phyloP scores from a whole-genome alignment of 2,329 filamentous ascomycete genomes.

The Hymenoscyphus repandus region DNA sequence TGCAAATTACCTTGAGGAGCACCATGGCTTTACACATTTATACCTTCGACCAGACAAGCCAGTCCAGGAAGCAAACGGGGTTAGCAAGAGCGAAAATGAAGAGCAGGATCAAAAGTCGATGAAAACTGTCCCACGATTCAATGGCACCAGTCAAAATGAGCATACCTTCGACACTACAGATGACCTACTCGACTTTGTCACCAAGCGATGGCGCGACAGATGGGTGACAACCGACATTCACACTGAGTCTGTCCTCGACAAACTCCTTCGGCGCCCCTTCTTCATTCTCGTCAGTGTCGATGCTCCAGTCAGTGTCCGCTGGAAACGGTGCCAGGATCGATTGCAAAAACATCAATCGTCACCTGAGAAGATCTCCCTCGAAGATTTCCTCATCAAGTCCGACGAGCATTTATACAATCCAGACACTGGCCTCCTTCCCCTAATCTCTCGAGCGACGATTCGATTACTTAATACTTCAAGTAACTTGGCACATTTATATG shows the following conservation, averaged over 20 bases:
- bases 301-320: constrained; percentile 78
- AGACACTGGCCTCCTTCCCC: constrained; percentile 59
- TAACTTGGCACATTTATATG: constrained; percentile 65
- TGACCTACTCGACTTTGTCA: constrained; percentile 77
- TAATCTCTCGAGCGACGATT: constrained; percentile 77
- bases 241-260: constrained; percentile 67
- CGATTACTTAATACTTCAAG: constrained; percentile 81
- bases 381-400: constrained; percentile 51
- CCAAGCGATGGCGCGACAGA: constrained; percentile 71
- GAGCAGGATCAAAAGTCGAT: constrained; percentile 4
- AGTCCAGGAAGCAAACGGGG: constrained; percentile 5
- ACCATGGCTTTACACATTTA: constrained; percentile 76
- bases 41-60: constrained; percentile 41
- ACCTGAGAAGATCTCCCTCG: constrained; percentile 36
- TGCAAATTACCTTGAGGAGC: constrained; percentile 77
- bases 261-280: constrained; percentile 75
- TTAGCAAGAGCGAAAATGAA: constrained; percentile 1
- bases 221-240: constrained; percentile 86
- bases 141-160: constrained; percentile 6
- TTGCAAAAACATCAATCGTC: constrained; percentile 23
- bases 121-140: constrained; percentile 7
- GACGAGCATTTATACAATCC: constrained; percentile 74
- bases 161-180: constrained; percentile 56
- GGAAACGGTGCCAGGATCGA: constrained; percentile 67
- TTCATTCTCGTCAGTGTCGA: constrained; percentile 91